Percentiles rank a stretch among this genome's conserved stretches.
Conservation (phyloP, 306 rosid genomes). For the Lathyrus sativus region DNA sequence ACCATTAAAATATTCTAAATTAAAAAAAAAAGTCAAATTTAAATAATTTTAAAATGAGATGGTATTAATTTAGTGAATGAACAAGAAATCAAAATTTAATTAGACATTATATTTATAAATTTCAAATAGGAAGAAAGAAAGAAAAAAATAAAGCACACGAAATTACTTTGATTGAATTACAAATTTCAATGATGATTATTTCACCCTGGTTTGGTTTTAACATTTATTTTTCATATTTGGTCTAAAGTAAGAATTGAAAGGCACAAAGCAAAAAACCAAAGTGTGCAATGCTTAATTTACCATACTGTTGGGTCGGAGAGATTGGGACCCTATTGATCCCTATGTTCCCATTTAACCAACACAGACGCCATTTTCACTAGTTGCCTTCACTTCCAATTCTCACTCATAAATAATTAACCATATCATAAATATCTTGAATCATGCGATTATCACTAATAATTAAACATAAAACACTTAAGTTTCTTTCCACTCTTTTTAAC, state of each 20-base stretch:
- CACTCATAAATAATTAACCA: no score
- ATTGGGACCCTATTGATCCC: constrained; percentile 36
- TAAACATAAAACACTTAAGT: neutral
- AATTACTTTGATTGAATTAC: constrained; percentile 13
- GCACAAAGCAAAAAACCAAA: constrained; percentile 35
- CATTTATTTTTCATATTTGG: constrained; percentile 44
- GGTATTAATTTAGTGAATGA: no score
- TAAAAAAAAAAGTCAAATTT: no score
- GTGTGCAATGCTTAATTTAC: constrained; percentile 17
- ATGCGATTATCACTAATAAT: neutral
- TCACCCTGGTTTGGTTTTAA: constrained; percentile 28
- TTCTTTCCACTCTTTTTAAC: constrained; percentile 7
- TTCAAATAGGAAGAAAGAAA: no score
- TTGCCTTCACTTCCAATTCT: constrained; percentile 17
- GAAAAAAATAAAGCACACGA: constrained; percentile 11
- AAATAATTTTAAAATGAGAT: no score
- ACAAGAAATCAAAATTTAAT: no score
- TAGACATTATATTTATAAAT: no score
- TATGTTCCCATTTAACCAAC: constrained; percentile 45
- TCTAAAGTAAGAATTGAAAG: constrained; percentile 42
- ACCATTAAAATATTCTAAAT: no score
- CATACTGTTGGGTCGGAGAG: constrained; percentile 35
- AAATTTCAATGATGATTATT: constrained; percentile 7
- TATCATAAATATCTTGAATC: neutral
- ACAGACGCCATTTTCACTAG: constrained; percentile 37